These are phyloP conservation scores for Helminthosporium solani DNA, from an alignment of 2,329 filamentous ascomycete genomes.

Conservation along the genomic window DNA sequence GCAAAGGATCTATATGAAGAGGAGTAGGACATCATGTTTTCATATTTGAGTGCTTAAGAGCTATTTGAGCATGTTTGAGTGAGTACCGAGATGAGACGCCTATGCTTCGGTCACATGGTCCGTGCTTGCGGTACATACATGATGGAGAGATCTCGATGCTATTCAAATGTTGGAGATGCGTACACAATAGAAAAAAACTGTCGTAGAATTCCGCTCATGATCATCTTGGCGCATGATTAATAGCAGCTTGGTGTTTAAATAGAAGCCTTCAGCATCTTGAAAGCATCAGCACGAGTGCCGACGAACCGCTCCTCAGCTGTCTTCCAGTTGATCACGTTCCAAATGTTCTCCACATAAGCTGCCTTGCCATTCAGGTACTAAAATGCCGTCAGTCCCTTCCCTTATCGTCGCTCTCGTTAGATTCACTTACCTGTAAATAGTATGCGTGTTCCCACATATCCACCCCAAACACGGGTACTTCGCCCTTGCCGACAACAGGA, in stretches of 20 bases:
- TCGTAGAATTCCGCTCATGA: not conserved
- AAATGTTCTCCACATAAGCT: constrained; percentile 73
- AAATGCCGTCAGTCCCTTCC: not conserved
- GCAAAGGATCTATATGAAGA: not conserved
- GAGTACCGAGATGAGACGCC: constrained; percentile 33
- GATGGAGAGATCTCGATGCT: not conserved
- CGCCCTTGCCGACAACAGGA: constrained; percentile 61
- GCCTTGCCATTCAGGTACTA: constrained; percentile 75
- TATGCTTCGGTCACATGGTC: constrained; percentile 1
- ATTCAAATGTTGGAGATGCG: not conserved
- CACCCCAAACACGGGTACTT: constrained; percentile 72
- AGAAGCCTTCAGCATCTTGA: constrained; percentile 41
- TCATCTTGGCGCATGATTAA: not conserved
- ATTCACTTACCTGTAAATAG: constrained; percentile 66
- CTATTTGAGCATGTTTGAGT: constrained; percentile 40
- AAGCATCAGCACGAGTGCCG: constrained; percentile 45
- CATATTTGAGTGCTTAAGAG: constrained; percentile 28
- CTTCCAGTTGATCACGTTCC: constrained; percentile 78
- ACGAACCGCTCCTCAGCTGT: constrained; percentile 64
- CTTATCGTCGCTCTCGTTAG: not conserved
- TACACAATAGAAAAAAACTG: not conserved
- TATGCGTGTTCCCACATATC: constrained; percentile 97
- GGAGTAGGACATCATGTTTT: not conserved
- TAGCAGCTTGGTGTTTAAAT: constrained; percentile 15
- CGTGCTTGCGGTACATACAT: not conserved